phyloP scores from a whole-genome alignment of 176 grass and related monocot species.

The Alopecurus myosuroides region DNA sequence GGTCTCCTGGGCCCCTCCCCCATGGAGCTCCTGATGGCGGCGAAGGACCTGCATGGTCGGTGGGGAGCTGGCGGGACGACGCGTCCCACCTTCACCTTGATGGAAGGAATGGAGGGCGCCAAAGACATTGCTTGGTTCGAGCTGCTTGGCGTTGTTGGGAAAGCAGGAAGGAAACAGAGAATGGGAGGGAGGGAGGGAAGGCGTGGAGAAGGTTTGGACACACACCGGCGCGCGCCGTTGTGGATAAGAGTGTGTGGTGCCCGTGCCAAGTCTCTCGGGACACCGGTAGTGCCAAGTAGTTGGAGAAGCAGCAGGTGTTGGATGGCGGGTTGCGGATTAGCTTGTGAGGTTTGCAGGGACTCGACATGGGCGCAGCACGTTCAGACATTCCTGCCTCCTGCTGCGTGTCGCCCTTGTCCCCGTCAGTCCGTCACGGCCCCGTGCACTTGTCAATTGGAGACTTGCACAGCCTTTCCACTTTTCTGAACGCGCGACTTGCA shows the following conservation, averaged over 20 bases:
- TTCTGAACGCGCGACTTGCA: background rate
- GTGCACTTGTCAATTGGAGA: background rate
- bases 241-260: constrained; percentile 59
- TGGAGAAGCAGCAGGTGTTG: background rate
- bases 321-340: background rate
- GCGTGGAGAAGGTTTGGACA: constrained; percentile 42
- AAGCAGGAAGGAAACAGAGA: background rate
- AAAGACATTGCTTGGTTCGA: constrained; percentile 61
- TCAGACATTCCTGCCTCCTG: constrained; percentile 27
- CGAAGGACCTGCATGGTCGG: constrained; percentile 32
- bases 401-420: background rate
- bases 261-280: constrained; percentile 13
- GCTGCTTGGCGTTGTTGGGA: background rate
- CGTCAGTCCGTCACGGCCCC: background rate
- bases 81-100: constrained; percentile 75
- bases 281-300: background rate
- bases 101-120: constrained; percentile 73
- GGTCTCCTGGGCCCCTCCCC: constrained; percentile 94
- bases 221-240: constrained; percentile 6
- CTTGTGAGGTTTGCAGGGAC: constrained; percentile 41
- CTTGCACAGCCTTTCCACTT: background rate
- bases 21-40: constrained; percentile 65
- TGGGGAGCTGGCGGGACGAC: constrained; percentile 1
- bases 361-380: constrained; percentile 51
- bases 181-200: constrained; percentile 5